Conservation (phyloP, 176 grass and related monocot genomes). For the Triticum turgidum region DNA sequence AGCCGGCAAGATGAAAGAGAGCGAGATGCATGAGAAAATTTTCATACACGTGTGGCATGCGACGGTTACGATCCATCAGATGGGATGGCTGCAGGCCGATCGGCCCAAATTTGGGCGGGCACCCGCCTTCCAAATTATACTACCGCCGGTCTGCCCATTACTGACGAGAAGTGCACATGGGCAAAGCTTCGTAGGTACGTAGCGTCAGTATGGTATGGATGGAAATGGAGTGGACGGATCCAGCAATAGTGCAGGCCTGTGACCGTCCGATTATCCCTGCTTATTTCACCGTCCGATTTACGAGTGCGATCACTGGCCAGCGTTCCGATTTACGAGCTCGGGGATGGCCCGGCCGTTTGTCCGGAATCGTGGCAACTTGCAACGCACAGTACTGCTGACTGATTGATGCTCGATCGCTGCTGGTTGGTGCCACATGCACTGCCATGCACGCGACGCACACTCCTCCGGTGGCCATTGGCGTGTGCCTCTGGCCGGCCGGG, state of each 20-base stretch:
- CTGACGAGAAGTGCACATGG: neutral
- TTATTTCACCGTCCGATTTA: neutral
- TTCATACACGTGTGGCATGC: no score
- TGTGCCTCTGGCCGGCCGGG: neutral
- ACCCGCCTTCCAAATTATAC: no score
- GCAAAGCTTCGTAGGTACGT: no score
- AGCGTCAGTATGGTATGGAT: neutral
- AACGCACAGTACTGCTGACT: neutral
- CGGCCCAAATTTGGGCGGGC: no score
- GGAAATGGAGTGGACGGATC: neutral
- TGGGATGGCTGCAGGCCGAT: no score
- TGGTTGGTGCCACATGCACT: neutral
- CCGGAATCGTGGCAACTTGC: neutral
- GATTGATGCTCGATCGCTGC: neutral
- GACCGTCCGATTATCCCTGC: neutral
- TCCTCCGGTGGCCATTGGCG: slow-evolving; percentile 2
- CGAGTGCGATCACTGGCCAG: neutral
- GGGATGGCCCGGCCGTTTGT: neutral
- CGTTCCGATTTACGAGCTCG: neutral
- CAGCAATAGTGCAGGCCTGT: neutral
- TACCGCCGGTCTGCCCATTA: neutral
- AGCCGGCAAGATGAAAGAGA: no score
- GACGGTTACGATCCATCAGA: no score
- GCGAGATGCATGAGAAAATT: no score
- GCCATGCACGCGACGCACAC: neutral